These are phyloP conservation scores for Vigna hirtella DNA, from an alignment of 306 rosid genomes.

Conservation along the genomic window DNA sequence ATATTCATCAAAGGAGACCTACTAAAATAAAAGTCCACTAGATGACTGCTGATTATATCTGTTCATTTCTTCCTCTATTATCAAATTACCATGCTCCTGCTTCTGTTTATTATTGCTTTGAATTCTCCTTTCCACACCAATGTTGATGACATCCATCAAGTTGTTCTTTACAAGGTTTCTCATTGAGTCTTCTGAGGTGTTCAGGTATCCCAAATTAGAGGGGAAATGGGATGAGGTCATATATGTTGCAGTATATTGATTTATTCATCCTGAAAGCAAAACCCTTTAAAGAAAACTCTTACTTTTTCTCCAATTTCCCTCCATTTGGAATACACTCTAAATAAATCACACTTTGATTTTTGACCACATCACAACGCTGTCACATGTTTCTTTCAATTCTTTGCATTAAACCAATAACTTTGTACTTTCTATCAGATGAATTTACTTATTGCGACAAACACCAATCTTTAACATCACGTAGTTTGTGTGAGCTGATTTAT, in stretches of 20 bases:
- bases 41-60: neutral
- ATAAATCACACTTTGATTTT: neutral
- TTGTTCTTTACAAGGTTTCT: neutral
- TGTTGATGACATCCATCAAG: neutral
- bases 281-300: neutral
- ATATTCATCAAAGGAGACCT: neutral
- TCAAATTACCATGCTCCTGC: constrained; percentile 3
- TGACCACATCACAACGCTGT: constrained; percentile 15
- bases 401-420: constrained; percentile 9
- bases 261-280: neutral
- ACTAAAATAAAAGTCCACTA: neutral
- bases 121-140: neutral
- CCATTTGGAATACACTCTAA: neutral
- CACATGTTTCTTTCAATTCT: neutral
- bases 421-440: neutral
- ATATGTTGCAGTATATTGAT: neutral
- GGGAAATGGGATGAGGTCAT: neutral
- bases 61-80: neutral
- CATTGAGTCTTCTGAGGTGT: neutral
- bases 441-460: constrained; percentile 9
- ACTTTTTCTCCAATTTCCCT: neutral
- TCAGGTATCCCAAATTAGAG: neutral
- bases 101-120: neutral
- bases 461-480: neutral
- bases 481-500: constrained; percentile 28